These are phyloP conservation scores for Acanthamoeba triangularis DNA, from an alignment of 208 protist genomes.

Conservation along the genomic window DNA sequence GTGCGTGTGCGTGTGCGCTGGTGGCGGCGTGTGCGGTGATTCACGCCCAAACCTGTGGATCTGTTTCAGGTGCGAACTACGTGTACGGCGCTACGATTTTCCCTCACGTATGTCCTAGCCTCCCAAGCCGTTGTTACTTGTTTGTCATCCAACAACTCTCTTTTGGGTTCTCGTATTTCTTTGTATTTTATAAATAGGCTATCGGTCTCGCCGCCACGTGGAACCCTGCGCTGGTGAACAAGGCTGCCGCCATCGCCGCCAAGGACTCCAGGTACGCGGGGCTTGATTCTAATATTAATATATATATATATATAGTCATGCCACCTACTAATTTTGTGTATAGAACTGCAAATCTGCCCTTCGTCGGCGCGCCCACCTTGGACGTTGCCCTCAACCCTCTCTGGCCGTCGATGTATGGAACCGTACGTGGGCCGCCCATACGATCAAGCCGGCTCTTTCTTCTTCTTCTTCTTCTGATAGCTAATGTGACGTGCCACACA, in stretches of 20 bases:
- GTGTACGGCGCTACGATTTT: constrained; percentile 33
- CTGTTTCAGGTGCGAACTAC: neutral
- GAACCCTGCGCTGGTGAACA: neutral
- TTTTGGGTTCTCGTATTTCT: neutral
- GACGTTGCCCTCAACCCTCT: constrained; percentile 10
- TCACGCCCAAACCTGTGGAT: neutral
- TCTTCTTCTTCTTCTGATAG: neutral
- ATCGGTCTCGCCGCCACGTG: constrained; percentile 9
- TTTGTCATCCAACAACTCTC: no score
- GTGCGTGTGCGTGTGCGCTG: neutral
- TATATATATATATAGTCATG: neutral
- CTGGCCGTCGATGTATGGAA: neutral
- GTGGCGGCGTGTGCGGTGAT: neutral
- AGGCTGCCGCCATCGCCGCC: neutral
- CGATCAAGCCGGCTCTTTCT: neutral
- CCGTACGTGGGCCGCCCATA: neutral
- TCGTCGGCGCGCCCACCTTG: neutral
- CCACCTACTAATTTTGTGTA: neutral
- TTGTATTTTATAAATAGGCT: neutral
- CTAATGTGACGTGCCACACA: no score
- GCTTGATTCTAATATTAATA: neutral
- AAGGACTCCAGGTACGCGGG: constrained; percentile 26
- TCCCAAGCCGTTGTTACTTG: neutral
- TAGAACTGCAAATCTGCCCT: neutral
- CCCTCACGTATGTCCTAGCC: neutral